Percentiles rank a stretch among this genome's conserved stretches.
phyloP scores from a whole-genome alignment of 139 green algal genomes.

The Coccomyxa sp. region DNA sequence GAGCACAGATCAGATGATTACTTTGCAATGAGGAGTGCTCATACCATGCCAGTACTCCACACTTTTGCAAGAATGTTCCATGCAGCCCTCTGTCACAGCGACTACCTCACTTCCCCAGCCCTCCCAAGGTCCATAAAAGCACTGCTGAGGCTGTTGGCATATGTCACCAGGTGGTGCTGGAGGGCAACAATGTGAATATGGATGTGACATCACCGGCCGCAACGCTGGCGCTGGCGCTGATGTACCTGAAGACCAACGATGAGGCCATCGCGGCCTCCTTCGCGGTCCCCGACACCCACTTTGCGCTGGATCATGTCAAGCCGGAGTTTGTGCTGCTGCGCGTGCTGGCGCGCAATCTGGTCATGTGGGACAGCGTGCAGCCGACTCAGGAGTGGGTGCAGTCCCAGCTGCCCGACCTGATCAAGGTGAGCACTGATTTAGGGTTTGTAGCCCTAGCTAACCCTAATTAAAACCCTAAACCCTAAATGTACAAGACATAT shows the following conservation, averaged over 20 bases:
- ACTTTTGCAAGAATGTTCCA: too few relatives aligned
- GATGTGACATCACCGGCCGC: slow-evolving; percentile 82
- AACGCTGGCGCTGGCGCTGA: slow-evolving; percentile 83
- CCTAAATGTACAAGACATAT: too few relatives aligned
- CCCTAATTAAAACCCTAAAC: too few relatives aligned
- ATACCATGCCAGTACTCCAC: too few relatives aligned
- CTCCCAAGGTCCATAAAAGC: background rate
- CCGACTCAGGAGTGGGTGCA: slow-evolving; percentile 65
- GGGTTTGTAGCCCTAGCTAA: too few relatives aligned
- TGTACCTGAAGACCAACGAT: slow-evolving; percentile 86
- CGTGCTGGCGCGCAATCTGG: slow-evolving; percentile 68
- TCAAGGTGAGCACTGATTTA: slow-evolving; percentile 31
- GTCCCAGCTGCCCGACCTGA: slow-evolving; percentile 58
- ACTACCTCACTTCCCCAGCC: too few relatives aligned
- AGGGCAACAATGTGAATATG: slow-evolving; percentile 74
- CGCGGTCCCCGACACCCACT: slow-evolving; percentile 58
- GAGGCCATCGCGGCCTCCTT: slow-evolving; percentile 56
- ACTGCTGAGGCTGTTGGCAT: too few relatives aligned
- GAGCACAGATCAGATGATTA: too few relatives aligned
- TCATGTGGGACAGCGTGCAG: slow-evolving; percentile 81
- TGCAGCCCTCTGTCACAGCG: too few relatives aligned
- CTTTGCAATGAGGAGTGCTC: too few relatives aligned
- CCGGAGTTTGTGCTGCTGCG: slow-evolving; percentile 88
- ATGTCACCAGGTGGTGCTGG: slow-evolving; percentile 68
- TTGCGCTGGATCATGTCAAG: slow-evolving; percentile 69